These are phyloP conservation scores for Fragilaria radians DNA, from an alignment of 108 stramenopile genomes.

Conservation along the genomic window DNA sequence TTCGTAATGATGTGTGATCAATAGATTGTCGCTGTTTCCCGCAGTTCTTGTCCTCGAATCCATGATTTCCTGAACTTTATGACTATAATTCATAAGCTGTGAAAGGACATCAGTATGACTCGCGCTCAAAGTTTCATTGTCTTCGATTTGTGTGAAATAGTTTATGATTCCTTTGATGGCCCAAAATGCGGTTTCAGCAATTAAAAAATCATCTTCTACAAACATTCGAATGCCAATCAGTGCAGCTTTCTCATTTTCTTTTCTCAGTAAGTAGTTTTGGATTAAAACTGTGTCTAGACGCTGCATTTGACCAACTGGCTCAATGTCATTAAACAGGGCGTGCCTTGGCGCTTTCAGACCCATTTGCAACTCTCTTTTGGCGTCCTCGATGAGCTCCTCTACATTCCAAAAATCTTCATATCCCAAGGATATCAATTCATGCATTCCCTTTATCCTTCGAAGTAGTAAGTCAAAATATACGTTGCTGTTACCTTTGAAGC, in stretches of 20 bases:
- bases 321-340: slow-evolving; percentile 35
- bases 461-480: slow-evolving; percentile 32
- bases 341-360: slow-evolving; percentile 28
- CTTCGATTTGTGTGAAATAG: too few relatives aligned
- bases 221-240: slow-evolving; percentile 48
- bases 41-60: too few relatives aligned
- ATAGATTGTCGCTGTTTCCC: too few relatives aligned
- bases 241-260: slow-evolving; percentile 28
- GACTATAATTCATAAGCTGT: too few relatives aligned
- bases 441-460: slow-evolving; percentile 37
- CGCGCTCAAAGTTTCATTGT: too few relatives aligned
- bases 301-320: slow-evolving; percentile 38
- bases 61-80: too few relatives aligned
- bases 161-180: too few relatives aligned
- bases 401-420: slow-evolving; percentile 37
- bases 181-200: slow-evolving; percentile 29
- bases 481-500: slow-evolving; percentile 14
- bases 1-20: too few relatives aligned
- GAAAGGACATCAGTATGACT: too few relatives aligned
- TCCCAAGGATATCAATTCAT: slow-evolving; percentile 23
- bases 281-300: slow-evolving; percentile 42
- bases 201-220: slow-evolving; percentile 51
- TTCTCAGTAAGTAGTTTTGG: slow-evolving; percentile 13
- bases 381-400: slow-evolving; percentile 30
- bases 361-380: slow-evolving; percentile 24